Evolutionary conservation across 305 asterid species (phyloP).

Genomic region (Stenogyne calaminthoides): DNA sequence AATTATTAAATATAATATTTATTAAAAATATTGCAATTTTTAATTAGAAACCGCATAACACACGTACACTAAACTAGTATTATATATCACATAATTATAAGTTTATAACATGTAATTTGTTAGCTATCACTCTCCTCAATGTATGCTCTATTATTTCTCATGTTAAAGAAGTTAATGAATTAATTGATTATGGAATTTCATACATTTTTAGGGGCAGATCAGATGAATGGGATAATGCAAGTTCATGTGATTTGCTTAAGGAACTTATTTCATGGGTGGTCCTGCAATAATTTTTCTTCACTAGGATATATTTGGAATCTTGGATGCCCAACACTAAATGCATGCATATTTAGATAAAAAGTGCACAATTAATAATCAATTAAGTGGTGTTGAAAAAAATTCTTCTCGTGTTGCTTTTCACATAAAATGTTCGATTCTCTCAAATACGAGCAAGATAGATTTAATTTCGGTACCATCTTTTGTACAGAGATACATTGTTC

Average conservation of each 20-base stretch:
- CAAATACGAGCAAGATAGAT: neutral
- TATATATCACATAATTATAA: too few relatives aligned
- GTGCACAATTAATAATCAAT: neutral
- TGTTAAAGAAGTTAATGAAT: neutral
- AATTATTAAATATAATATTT: too few relatives aligned
- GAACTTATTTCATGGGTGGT: neutral
- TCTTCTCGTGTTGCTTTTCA: neutral
- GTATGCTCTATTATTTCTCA: neutral
- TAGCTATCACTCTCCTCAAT: too few relatives aligned
- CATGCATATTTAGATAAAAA: neutral
- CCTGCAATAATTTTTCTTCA: neutral
- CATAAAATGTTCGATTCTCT: neutral
- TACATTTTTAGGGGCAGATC: neutral
- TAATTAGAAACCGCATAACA: too few relatives aligned
- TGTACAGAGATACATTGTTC: too few relatives aligned
- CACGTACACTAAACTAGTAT: too few relatives aligned
- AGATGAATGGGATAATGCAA: slow-evolving; percentile 2
- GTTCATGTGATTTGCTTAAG: slow-evolving; percentile 31
- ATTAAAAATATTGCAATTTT: too few relatives aligned
- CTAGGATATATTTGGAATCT: neutral
- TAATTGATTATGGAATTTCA: neutral
- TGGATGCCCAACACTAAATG: neutral
- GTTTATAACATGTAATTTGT: too few relatives aligned
- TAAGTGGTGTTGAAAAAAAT: neutral
- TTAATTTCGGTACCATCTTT: neutral